Evolutionary conservation across 768 basidiomycete genomes (phyloP).

Genomic region (Amanita pseudoporphyria): DNA sequence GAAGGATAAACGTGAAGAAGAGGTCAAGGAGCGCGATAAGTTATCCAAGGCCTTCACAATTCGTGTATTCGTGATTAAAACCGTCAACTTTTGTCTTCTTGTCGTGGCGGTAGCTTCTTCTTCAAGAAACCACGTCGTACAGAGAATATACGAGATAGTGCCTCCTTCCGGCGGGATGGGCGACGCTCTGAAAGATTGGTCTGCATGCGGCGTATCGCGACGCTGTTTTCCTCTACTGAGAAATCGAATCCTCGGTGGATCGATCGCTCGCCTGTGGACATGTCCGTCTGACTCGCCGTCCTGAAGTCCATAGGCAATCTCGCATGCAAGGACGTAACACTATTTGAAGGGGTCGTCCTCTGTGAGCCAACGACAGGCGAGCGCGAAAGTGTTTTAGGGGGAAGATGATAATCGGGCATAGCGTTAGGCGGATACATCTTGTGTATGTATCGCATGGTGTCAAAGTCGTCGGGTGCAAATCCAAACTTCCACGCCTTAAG

Average conservation of each 20-base stretch:
- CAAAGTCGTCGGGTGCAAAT: constrained; percentile 70
- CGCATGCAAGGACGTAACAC: constrained; percentile 18
- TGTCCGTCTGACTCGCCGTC: constrained; percentile 58
- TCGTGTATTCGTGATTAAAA: background rate
- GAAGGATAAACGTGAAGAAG: background rate
- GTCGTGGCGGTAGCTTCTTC: constrained; percentile 2
- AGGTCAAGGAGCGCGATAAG: background rate
- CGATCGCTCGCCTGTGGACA: constrained; percentile 74
- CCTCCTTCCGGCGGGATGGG: background rate
- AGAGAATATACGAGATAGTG: constrained; percentile 5
- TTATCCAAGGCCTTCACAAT: background rate
- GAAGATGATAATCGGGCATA: constrained; percentile 14
- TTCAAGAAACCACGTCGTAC: constrained; percentile 7
- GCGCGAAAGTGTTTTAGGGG: constrained; percentile 7
- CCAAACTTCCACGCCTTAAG: constrained; percentile 59
- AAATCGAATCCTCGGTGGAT: constrained; percentile 87
- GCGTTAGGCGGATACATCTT: constrained; percentile 63
- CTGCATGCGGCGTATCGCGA: constrained; percentile 76
- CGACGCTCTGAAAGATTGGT: constrained; percentile 54
- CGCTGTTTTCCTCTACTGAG: constrained; percentile 75
- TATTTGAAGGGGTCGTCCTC: constrained; percentile 22
- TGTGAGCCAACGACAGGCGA: constrained; percentile 17
- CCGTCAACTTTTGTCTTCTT: too few species aligned
- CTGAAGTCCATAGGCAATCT: constrained; percentile 31
- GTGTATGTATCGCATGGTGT: constrained; percentile 63